A percentile compares a stretch with the other conserved stretches of the same genome.
Evolutionary conservation across 495 filamentous ascomycete species (phyloP).

Genomic region (Aeminium ludgeri): DNA sequence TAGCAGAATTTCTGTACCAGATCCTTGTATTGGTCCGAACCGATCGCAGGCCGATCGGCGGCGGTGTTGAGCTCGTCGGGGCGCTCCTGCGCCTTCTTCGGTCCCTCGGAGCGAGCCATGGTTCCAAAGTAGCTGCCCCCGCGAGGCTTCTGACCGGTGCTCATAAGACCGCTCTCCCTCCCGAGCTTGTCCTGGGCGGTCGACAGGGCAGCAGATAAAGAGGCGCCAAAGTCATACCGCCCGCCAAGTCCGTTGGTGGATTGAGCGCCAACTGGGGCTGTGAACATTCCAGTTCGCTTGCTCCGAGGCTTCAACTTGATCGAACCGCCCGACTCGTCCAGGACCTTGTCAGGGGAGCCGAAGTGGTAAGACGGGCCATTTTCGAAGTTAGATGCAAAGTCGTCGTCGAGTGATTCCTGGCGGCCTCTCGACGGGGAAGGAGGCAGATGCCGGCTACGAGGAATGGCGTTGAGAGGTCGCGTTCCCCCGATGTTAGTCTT

Average conservation of each 20-base stretch:
- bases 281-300: slow-evolving; percentile 16
- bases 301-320: slow-evolving; percentile 26
- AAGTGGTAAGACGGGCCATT: slow-evolving; percentile 31
- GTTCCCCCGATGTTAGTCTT: slow-evolving; percentile 32
- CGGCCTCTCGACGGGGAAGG: slow-evolving; percentile 34
- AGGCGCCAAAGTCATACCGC: slow-evolving; percentile 86
- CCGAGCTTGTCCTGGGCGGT: slow-evolving; percentile 38
- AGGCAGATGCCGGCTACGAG: slow-evolving; percentile 48
- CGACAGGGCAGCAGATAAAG: slow-evolving; percentile 67
- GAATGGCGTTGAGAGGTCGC: slow-evolving; percentile 44
- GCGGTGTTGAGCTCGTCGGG: slow-evolving; percentile 32
- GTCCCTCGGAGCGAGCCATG: slow-evolving; percentile 8
- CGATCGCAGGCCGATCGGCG: slow-evolving; percentile 45
- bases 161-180: slow-evolving; percentile 29
- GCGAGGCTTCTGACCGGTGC: slow-evolving; percentile 10
- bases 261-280: slow-evolving; percentile 30
- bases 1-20: slow-evolving; percentile 96
- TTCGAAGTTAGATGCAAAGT: slow-evolving; percentile 45
- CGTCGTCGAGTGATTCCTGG: slow-evolving; percentile 43
- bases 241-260: slow-evolving; percentile 65
- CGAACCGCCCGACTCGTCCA: slow-evolving; percentile 32
- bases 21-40: slow-evolving; percentile 80
- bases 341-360: slow-evolving; percentile 34
- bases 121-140: slow-evolving; percentile 18
- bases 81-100: slow-evolving; percentile 16